Evolutionary conservation across 208 protist genomes (phyloP), one percentile per base, ranked within the genome.

Genomic region (Trypanosoma mega): DNA sequence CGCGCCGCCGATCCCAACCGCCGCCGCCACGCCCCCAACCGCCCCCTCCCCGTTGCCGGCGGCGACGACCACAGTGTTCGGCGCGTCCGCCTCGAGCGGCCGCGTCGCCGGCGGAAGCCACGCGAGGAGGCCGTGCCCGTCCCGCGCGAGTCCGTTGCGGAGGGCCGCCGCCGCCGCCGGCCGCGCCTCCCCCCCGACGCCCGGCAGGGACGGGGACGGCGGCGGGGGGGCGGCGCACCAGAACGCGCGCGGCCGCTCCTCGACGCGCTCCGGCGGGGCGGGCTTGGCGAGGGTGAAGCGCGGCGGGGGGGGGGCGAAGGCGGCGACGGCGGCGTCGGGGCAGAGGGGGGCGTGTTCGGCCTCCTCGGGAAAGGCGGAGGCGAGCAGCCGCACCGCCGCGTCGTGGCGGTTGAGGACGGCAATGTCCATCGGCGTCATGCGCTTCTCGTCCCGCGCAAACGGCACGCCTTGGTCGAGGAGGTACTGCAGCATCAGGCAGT

Each of bases 211-310:
- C 68, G 37, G n/a, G 41, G 2, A 20, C 48, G 46, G 27, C 18
- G 14, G n/a, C 44, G 30, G 21, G 16, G 53, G 3, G 21, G 18
- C 29, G 23, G 36, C 11, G 39, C 31, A 54, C 75, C 76, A 82
- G 63, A 82, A 82, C 16, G 34, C 18, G 24, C 72, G 71, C 6
- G 12, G 21, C 8, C 45, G 33, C 1, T 50, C 50, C 12, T 68
- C 55, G 14, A 47, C 12, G 5, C 49, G 51, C 4, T 46, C 18
- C 14, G 70, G 23, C 20, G 82, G 76, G 9, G 78, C 75, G 4
- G 85, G 76, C 64, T 90, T 91, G 36, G 72, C 77, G 57, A 95
- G 74, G 1, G 85, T 79, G 27, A 95, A 91, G 37, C 68, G 70
- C 8, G 88, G 88, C 31, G 88, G 88, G 20, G 70, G 71, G 3